Base-by-base conservation (phyloP, 2,329 filamentous ascomycete genomes). In the Alternaria solani region DNA sequence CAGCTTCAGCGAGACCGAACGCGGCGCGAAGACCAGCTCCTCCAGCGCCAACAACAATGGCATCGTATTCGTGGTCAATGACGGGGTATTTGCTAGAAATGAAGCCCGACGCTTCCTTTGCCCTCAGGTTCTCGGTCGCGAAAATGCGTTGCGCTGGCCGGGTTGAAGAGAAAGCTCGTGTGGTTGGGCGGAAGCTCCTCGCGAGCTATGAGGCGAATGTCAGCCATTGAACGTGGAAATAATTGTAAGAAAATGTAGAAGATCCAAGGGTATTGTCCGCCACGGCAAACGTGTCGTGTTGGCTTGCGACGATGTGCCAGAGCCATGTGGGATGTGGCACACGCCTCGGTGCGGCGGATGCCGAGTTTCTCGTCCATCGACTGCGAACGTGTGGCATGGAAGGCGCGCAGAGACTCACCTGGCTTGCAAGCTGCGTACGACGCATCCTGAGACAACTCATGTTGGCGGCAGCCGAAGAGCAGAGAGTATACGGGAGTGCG, bases 41-140 rank as follows among this genome's bases (percentile, higher is more conserved):
- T 78, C 92, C 92, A 64, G 92, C 92, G 73, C 92, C 92, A 68
- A 95, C 93, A 63, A 99, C 95, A 73, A 99, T 86, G 64, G 94
- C 94, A 91, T 98, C 95, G 83, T 97, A 98, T 83, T 98, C 93
- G 83, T 99, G 95, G 81, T 98, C 95, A 89, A 99, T 94, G 74
- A 99, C 92, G 51, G 93, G 91, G 81, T 99, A 98, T 82, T 97
- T 95, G 81, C 86, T 90, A 81, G 89, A 91, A 74, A 97, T 87
- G 78, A 92, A 92, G 48, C 92, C 89, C 65, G 92, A 92, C 32
- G 94, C 94, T 85, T 97, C 94, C 85, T 96, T 97, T 59, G 94
- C 95, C 80, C 93, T 90, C 68, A 98, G 86, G 69, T 92, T 92
- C 71, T 89, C 88, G 81, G 91, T 94, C 73, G 91, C 89, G 79